Evolutionary conservation across 1,139 yeast species (phyloP).

Genomic region (Zygoascus sp.): DNA sequence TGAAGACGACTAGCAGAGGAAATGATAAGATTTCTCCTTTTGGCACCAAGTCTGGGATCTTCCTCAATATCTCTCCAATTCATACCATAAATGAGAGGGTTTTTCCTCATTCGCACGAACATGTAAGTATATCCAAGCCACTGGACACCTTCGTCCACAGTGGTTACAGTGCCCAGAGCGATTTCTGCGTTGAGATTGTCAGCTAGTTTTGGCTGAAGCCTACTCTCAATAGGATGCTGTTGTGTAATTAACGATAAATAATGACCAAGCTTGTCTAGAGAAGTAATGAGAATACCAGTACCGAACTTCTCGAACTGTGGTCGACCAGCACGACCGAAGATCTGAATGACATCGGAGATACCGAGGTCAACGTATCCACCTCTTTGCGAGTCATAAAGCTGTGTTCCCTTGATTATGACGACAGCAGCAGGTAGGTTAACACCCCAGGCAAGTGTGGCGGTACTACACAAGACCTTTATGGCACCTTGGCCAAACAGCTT

Average conservation of each 20-base stretch:
- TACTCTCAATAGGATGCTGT: constrained; percentile 95
- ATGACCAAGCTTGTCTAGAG: constrained; percentile 76
- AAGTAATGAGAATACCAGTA: constrained; percentile 85
- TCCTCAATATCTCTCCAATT: constrained; percentile 79
- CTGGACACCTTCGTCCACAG: constrained; percentile 87
- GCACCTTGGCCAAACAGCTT: constrained; percentile 83
- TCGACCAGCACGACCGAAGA: constrained; percentile 99
- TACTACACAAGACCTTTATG: constrained; percentile 85
- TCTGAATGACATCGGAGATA: constrained; percentile 93
- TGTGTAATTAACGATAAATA: constrained; percentile 84
- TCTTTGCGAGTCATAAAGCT: constrained; percentile 86
- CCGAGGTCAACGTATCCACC: constrained; percentile 95
- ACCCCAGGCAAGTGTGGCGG: constrained; percentile 99
- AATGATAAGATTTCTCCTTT: constrained; percentile 69
- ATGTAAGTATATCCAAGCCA: constrained; percentile 97
- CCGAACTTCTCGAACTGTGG: constrained; percentile 94
- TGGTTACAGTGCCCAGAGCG: constrained; percentile 90
- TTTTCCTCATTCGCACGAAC: constrained; percentile 90
- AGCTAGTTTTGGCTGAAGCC: constrained; percentile 67
- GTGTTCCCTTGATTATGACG: constrained; percentile 94
- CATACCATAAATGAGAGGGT: constrained; percentile 91
- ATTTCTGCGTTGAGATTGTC: constrained; percentile 96
- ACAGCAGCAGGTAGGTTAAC: constrained; percentile 98
- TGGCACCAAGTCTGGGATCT: constrained; percentile 74
- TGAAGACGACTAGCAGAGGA: constrained; percentile 81